Evolutionary conservation across 352 stramenopile species (phyloP).

Genomic region (Peronosclerospora sorghi): DNA sequence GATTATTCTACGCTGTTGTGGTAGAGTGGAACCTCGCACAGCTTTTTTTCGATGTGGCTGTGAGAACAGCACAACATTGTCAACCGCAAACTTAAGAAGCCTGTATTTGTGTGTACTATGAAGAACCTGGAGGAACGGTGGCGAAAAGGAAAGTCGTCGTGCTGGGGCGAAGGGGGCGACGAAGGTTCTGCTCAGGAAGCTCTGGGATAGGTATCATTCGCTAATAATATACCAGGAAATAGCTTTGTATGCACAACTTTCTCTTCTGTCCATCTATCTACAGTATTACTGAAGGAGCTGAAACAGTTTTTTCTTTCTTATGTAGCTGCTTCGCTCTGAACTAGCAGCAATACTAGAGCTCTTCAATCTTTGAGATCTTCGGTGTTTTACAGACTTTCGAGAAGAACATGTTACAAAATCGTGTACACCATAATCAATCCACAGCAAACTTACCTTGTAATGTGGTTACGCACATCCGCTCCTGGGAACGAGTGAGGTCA

Average conservation of each 20-base stretch:
- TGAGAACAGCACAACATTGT: conserved; percentile 97
- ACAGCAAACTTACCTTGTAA: conserved; percentile 31
- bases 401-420: too few species aligned
- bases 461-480: conserved; percentile 36
- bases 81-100: conserved; percentile 95
- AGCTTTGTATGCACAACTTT: neutral
- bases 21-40: conserved; percentile 82
- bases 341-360: conserved; percentile 21
- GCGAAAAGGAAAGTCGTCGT: conserved; percentile 82
- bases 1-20: neutral
- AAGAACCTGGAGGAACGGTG: conserved; percentile 91
- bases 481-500: conserved; percentile 50
- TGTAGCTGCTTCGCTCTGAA: conserved; percentile 2
- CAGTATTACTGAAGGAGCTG: conserved; percentile 1
- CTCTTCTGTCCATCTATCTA: conserved; percentile 4
- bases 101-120: conserved; percentile 89
- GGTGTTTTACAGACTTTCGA: conserved; percentile 13
- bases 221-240: too few species aligned
- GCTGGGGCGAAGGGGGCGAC: conserved; percentile 62
- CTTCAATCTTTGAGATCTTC: conserved; percentile 19
- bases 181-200: conserved; percentile 14
- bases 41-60: conserved; percentile 92
- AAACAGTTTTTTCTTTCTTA: neutral
- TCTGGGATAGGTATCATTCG: conserved; percentile 10
- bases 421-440: too few species aligned